Evolutionary conservation across 75 land plant species (phyloP), one percentile per base, ranked within the genome.

Genomic region (Azolla pinnata): DNA sequence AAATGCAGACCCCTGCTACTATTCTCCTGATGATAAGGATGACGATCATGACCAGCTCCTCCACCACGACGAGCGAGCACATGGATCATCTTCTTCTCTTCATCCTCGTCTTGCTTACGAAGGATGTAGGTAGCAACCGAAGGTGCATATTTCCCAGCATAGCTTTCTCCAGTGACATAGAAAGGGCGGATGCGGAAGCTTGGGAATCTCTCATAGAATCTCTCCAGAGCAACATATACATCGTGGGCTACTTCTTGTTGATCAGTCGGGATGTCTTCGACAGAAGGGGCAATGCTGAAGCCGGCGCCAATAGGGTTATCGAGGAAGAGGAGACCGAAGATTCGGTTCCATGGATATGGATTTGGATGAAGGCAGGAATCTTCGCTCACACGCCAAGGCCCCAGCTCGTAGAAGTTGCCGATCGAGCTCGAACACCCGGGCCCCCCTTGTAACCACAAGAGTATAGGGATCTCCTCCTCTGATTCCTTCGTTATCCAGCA

Each of bases 341-440:
- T 31, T 23, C 76, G 78, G 60, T 90, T 90, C 96, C 96, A 90
- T 0, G 95, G 60, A 0, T 50, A 33, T 0, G 71, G 20, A 42
- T 70, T 75, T 25, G 30, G 30, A 50, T 62, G 72, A 16, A 65
- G 33, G 35, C 45, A 40, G 24, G 40, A 44, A 29, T 54, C 67
- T 20, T 54, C 26, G 29, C 23, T 34, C 7, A 82, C 49, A 20
- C 73, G 67, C 85, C 84, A 90, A 0, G 96, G 96, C 19, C 96
- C 96, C 19, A 90, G 56, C 70, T 86, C 90, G 53, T 63, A 67
- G 71, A 90, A 73, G 66, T 90, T 86, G 19, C 84, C 96, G n/a
- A 76, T 24, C 81, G 83, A 68, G 59, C 91, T 80, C 21, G 91
- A 90, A 71, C 96, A 86, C 31, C 91, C 96, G 24, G 96, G 96